Evolutionary conservation across 1,284 basidiomycete genomes (phyloP).

Genomic region (Salmacisia buchloeana): DNA sequence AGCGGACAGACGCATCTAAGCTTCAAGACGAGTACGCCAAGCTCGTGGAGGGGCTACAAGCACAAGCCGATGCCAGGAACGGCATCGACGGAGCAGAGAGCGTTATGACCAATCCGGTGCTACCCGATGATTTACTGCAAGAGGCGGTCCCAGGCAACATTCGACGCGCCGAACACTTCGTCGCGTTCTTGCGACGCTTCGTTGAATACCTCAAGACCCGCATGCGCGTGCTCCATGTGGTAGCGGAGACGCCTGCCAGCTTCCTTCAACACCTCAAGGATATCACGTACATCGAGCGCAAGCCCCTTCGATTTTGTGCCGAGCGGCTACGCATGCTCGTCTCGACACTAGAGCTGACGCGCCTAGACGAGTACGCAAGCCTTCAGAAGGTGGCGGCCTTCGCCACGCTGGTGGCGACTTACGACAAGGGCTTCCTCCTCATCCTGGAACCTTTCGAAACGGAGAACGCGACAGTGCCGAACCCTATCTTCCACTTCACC

Average conservation of each 20-base stretch:
- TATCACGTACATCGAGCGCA: conserved; percentile 94
- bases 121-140: conserved; percentile 87
- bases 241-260: conserved; percentile 97
- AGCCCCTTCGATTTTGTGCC: conserved; percentile 93
- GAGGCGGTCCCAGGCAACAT: conserved; percentile 98
- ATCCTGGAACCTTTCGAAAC: conserved; percentile 99
- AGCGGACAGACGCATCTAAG: conserved; percentile 84
- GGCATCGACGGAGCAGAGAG: conserved; percentile 63
- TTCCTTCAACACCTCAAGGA: conserved; percentile 98
- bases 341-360: conserved; percentile 80
- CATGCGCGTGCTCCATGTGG: conserved; percentile 97
- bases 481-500: conserved; percentile 96
- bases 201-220: conserved; percentile 99
- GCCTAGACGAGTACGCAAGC: conserved; percentile 83
- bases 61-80: conserved; percentile 52
- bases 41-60: conserved; percentile 86
- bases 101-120: conserved; percentile 78
- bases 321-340: conserved; percentile 91
- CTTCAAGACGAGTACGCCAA: conserved; percentile 96
- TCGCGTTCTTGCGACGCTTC: conserved; percentile 95
- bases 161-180: conserved; percentile 96
- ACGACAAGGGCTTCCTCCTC: conserved; percentile 95
- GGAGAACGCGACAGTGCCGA: conserved; percentile 95
- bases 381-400: conserved; percentile 94
- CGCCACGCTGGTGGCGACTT: conserved; percentile 93